Evolutionary conservation across 1,284 basidiomycete species (phyloP).

Genomic region (Ustilago xerochloae): DNA sequence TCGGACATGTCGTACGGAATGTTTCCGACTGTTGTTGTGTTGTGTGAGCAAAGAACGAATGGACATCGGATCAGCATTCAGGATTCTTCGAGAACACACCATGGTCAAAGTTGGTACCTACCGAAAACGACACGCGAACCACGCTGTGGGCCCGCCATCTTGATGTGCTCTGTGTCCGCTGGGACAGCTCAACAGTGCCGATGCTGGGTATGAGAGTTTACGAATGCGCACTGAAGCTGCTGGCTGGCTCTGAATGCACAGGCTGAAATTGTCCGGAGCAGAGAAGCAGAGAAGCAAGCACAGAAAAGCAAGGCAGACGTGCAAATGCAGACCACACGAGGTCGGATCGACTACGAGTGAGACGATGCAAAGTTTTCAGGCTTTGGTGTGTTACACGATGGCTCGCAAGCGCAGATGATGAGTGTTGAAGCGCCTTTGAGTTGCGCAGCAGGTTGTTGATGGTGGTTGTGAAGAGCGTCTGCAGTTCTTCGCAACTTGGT

Average conservation of each 20-base stretch:
- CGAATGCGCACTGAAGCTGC: background rate
- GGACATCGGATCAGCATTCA: conserved; percentile 10
- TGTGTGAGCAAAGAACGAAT: too few species aligned
- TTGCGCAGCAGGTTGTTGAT: conserved; percentile 3
- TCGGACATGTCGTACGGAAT: conserved; percentile 68
- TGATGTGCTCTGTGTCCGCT: conserved; percentile 3
- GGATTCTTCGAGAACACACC: background rate
- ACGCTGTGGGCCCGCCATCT: conserved; percentile 40
- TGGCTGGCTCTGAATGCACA: conserved; percentile 9
- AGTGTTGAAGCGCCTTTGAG: background rate
- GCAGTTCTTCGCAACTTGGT: too few species aligned
- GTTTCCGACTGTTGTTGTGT: conserved; percentile 63
- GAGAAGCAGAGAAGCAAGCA: background rate
- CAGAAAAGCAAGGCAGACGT: conserved; percentile 13
- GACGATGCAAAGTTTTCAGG: conserved; percentile 15
- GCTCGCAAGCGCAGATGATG: too few species aligned
- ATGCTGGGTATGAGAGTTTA: too few species aligned
- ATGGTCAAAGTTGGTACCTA: background rate
- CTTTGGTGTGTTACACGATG: conserved; percentile 5
- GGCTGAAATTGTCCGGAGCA: conserved; percentile 1
- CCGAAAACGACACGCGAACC: conserved; percentile 55
- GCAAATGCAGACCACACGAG: conserved; percentile 21
- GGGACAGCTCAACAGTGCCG: background rate
- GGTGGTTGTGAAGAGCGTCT: background rate
- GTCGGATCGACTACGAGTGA: background rate